Base-by-base conservation (phyloP, 805 yeast species). In the Starmerella scarabaei region DNA sequence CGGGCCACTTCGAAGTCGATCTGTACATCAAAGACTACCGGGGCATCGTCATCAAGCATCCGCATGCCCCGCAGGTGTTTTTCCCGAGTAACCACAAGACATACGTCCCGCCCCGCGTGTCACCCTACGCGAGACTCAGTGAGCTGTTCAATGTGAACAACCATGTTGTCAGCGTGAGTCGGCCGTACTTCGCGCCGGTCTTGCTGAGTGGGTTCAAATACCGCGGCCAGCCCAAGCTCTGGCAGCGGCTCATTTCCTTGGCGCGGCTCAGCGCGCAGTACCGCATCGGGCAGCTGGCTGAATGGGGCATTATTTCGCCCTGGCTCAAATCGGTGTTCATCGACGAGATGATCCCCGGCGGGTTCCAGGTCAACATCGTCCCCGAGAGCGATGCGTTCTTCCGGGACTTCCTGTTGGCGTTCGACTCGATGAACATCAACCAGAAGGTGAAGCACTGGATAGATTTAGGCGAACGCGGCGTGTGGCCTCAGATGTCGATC, bases 131-230 rank as follows among this genome's bases (percentile, higher is more conserved):
- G 1, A 66, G 94, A 40, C 68, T 88, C 35, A 80, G 95, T 0
- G 97, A 91, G 57, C 67, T 88, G 43, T 91, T 88, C 65, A 91
- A 91, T 53, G 97, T 91, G 19, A 91, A 91, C 59, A 93, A 86
- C 59, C 88, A 84, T 54, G 68, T 91, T 23, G 86, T 86, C 1
- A 82, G 95, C 17, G 66, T 88, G 48, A 94, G 97, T 7, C 69
- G 96, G 46, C 96, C 97, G 0, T 91, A 88, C 53, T 64, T 88
- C 51, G 94, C 95, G 0, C 96, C 97, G 1, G 64, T 88, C 41
- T 71, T 91, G 32, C 75, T 81, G 28, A 79, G 81, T 48, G 95
- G 84, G 54, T 67, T 83, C 53, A 79, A 78, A 53, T 91, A 84
- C 55, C 63, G 65, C 55, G 67, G 59, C n/a, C 54, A 52, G 40